Base-by-base conservation (phyloP, 352 stramenopile genomes). In the Phytophthora multivora region DNA sequence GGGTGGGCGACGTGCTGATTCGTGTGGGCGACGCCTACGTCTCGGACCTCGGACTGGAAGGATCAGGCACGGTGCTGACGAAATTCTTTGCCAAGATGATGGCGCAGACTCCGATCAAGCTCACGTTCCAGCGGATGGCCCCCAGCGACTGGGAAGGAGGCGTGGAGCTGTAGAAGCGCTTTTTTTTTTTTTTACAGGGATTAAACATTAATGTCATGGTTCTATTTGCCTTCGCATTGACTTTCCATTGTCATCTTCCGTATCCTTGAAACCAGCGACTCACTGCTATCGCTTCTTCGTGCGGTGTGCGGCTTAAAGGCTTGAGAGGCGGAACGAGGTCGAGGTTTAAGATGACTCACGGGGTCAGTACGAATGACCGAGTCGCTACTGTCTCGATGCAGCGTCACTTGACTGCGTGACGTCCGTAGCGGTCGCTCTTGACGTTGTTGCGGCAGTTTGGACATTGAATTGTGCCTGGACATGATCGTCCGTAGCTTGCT, bases 111-210 rank as follows among this genome's bases (percentile, higher is more conserved):
- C 82, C 82, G 4, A 70, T 91, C 49, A 66, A 63, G 4, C 67
- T 91, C 30, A 84, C 83, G 33, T 91, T 91, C 53, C 82, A 91
- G 67, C 77, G 79, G 28, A 91, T 86, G 75, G 65, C 69, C 49
- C 65, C 73, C 5, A 75, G 73, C 45, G 77, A 85, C 47, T 91
- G 82, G 82, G 82, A 91, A 51, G 82, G 82, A n/a, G 82, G 82
- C 25, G 82, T 91, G 0, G 82, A 91, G 50, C 55, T 91, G 40
- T 91, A 33, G 28, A 33, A 33, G 28, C 28, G 2, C 21, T 23
- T 23, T 33, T 33, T 31, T 2, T 31, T 31, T 31, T 30, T 33
- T 33, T 33, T 33, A 33, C 28, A 33, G 28, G 28, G 28, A 33
- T 33, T 33, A 57, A 68, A 47, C 18, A 42, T 52, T 16, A 51